Conservation (phyloP, 2,329 filamentous ascomycete species). For the Ophiocordyceps camponoti-floridani region DNA sequence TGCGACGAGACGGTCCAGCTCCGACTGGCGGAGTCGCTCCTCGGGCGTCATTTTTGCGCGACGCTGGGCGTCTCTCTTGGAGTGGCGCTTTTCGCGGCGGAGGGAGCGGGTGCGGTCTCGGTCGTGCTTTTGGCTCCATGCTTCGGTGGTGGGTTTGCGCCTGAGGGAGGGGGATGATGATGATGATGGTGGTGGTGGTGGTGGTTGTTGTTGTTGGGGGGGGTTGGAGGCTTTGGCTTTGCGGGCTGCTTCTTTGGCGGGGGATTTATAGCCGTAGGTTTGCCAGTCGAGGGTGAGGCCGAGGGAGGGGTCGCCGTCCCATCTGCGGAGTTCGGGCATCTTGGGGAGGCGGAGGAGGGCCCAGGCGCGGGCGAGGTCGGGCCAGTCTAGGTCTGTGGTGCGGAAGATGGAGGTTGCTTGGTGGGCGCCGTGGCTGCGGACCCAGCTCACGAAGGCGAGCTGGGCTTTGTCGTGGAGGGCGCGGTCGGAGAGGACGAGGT, state of each 20-base stretch:
- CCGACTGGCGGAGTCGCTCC: constrained; percentile 42
- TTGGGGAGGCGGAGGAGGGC: constrained; percentile 72
- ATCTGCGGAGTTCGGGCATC: constrained; percentile 77
- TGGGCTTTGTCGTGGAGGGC: constrained; percentile 73
- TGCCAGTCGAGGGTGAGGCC: constrained; percentile 50
- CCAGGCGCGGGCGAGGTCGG: constrained; percentile 64
- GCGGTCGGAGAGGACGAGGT: constrained; percentile 30
- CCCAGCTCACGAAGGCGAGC: constrained; percentile 83
- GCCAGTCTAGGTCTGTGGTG: constrained; percentile 67
- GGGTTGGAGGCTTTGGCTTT: constrained; percentile 10
- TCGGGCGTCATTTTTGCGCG: constrained; percentile 51
- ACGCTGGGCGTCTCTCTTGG: constrained; percentile 44
- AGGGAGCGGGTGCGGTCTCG: constrained; percentile 43
- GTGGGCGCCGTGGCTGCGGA: constrained; percentile 81
- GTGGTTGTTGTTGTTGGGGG: constrained; percentile 7
- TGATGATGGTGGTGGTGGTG: not conserved
- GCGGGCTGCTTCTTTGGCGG: constrained; percentile 41
- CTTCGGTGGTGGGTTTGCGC: constrained; percentile 43
- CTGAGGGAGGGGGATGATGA: constrained; percentile 23
- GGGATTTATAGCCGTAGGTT: constrained; percentile 53
- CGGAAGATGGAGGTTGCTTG: constrained; percentile 84
- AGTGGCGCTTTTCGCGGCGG: constrained; percentile 45
- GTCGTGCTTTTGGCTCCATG: constrained; percentile 58
- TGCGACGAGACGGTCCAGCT: constrained; percentile 46
- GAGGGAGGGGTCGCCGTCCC: constrained; percentile 48